Conservation (phyloP, 1,284 basidiomycete species). For the Cryptococcus floricola region DNA sequence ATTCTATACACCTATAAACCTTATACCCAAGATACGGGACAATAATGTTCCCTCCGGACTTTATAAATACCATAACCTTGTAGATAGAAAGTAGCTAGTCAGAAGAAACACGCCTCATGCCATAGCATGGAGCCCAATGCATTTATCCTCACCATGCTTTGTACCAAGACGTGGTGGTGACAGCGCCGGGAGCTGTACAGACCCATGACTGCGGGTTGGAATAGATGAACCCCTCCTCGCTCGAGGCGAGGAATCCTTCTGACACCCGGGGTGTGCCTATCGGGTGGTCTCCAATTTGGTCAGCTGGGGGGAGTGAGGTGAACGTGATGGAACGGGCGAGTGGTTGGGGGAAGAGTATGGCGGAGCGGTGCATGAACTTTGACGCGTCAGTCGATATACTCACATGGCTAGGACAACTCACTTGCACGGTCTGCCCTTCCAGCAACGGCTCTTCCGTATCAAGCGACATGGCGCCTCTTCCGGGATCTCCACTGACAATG, state of each 20-base stretch:
- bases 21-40: too few relatives aligned
- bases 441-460: constrained; percentile 61
- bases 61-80: too few relatives aligned
- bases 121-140: too few relatives aligned
- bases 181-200: constrained; percentile 13
- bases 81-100: too few relatives aligned
- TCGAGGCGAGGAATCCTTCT: constrained; percentile 55
- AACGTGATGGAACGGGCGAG: constrained; percentile 13
- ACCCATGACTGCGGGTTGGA: constrained; percentile 12
- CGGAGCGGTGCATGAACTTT: constrained; percentile 38
- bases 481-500: constrained; percentile 75
- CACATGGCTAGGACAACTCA: constrained; percentile 39
- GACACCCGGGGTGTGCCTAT: constrained; percentile 14
- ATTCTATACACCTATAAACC: too few relatives aligned
- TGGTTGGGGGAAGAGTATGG: not conserved
- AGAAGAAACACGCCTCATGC: too few relatives aligned
- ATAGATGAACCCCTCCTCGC: constrained; percentile 59
- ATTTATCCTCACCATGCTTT: too few relatives aligned
- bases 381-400: too few relatives aligned
- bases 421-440: constrained; percentile 61
- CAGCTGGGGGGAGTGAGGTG: constrained; percentile 12
- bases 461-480: constrained; percentile 67
- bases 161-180: not conserved
- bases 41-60: too few relatives aligned
- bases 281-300: constrained; percentile 15